A percentile compares a stretch with the other conserved stretches of the same genome.
Conservation (phyloP, 2,329 filamentous ascomycete genomes). For the Dothistroma pini region DNA sequence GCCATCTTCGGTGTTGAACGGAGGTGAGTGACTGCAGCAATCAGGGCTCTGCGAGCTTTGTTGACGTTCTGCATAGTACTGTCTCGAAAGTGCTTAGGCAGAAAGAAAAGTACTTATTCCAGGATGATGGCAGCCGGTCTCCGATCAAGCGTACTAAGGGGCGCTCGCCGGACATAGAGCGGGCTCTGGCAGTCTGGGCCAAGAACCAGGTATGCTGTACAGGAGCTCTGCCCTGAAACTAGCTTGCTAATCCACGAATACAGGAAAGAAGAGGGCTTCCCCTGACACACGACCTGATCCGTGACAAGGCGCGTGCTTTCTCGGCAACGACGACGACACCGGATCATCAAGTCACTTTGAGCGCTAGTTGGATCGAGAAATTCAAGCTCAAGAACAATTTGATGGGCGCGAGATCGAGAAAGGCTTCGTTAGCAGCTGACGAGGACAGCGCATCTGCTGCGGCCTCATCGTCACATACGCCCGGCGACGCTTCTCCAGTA, state of each 20-base stretch:
- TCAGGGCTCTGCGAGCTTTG: not conserved
- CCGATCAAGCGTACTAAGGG: constrained; percentile 79
- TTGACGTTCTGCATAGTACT: constrained; percentile 58
- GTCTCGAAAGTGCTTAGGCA: constrained; percentile 97
- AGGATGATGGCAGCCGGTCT: constrained; percentile 73
- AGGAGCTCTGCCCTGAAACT: not conserved
- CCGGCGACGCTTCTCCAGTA: constrained; percentile 63
- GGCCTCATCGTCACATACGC: constrained; percentile 58
- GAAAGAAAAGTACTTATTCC: constrained; percentile 88
- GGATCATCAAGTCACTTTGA: constrained; percentile 70
- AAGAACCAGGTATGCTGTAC: constrained; percentile 52
- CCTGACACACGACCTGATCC: constrained; percentile 75
- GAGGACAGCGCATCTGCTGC: constrained; percentile 62
- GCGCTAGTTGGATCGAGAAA: constrained; percentile 80
- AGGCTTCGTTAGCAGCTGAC: constrained; percentile 57
- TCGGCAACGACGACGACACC: constrained; percentile 60
- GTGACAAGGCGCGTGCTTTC: constrained; percentile 80
- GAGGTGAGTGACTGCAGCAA: constrained; percentile 61
- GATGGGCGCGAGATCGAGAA: constrained; percentile 52
- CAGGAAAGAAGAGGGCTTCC: constrained; percentile 70
- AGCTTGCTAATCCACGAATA: constrained; percentile 11
- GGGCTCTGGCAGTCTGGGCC: constrained; percentile 82
- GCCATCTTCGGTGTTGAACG: constrained; percentile 92
- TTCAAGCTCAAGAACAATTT: constrained; percentile 87
- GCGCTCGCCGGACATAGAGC: constrained; percentile 86